Base-by-base conservation (phyloP, 768 basidiomycete species). In the Neoboletus subvelutipes region DNA sequence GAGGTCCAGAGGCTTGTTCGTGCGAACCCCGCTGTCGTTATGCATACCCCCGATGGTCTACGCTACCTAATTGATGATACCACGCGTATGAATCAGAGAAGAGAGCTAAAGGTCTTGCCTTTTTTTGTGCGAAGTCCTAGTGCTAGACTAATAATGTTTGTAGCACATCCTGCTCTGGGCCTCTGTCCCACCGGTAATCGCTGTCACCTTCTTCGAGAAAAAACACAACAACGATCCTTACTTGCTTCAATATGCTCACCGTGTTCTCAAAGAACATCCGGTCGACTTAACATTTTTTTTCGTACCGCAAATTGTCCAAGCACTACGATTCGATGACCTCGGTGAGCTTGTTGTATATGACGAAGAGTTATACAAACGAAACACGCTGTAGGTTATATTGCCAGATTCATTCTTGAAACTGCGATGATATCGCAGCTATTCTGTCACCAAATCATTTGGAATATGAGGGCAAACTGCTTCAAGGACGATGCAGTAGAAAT, bases 391-490 rank as follows among this genome's bases (percentile, higher is more conserved):
- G 96, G 92, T 18, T 98, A 98, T 73, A 93, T 98, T 29, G 84
- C 89, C 56, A 85, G 87, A 22, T 99, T 98, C 80, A 92, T 98
- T 63, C 94, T 94, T 62, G 95, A 98, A 76, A 97, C 95, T 0
- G 89, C 96, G 8, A 96, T 92, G 75, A 93, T 98, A 51, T 98
- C 96, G 2, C 95, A 96, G 70, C 74, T 94, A 24, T 99, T 99
- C 77, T 99, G 97, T 68, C 97, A 99, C 69, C 97, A 99, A 76
- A 98, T 98, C 61, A 92, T 99, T 59, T 99, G 97, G 97, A 99
- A 98, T 71, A 98, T 98, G 97, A 96, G 96, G 67, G 97, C 97
- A 5, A 99, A 99, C 67, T 94, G 91, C 59, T 97, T 86, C 71
- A 92, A 90, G 65, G 96, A 94, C 65, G 97, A 98, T 66, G 77